Evolutionary conservation across 23 red algal genomes (phyloP).

Genomic region (Chondrus crispus): DNA sequence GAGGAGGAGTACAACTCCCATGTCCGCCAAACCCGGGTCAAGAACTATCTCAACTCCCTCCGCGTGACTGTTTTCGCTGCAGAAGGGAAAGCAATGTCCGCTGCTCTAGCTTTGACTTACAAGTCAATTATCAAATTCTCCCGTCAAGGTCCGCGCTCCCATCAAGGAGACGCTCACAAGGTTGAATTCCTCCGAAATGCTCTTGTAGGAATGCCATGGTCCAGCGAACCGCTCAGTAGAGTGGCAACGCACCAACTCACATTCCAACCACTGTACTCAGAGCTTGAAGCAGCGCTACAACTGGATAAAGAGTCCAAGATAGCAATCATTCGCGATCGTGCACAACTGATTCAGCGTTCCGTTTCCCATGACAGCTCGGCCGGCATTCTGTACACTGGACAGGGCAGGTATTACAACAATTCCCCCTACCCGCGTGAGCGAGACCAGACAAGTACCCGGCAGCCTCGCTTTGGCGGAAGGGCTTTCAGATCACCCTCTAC

Average conservation of each 20-base stretch:
- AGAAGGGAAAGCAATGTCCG: not conserved
- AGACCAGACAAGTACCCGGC: not conserved
- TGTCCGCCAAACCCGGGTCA: not conserved
- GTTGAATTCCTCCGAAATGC: not conserved
- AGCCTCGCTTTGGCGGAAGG: no score
- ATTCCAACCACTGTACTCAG: not conserved
- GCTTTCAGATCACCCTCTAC: no score
- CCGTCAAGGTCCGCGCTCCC: not conserved
- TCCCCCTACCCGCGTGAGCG: not conserved
- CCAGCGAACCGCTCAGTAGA: not conserved
- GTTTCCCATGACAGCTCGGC: not conserved
- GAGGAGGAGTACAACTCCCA: not conserved
- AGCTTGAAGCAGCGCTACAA: not conserved
- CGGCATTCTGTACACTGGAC: not conserved
- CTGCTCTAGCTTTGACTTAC: not conserved
- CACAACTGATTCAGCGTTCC: not conserved
- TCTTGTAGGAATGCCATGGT: not conserved
- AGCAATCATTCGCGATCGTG: not conserved
- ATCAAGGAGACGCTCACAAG: not conserved
- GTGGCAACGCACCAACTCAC: not conserved
- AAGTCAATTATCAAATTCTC: not conserved
- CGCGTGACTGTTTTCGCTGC: not conserved
- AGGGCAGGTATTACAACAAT: not conserved
- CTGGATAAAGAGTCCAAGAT: not conserved
- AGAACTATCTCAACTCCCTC: not conserved